Percentiles rank a stretch among this genome's conserved stretches.
Evolutionary conservation across 331 rosid genomes (phyloP).

Genomic region (Spiraea crenata): DNA sequence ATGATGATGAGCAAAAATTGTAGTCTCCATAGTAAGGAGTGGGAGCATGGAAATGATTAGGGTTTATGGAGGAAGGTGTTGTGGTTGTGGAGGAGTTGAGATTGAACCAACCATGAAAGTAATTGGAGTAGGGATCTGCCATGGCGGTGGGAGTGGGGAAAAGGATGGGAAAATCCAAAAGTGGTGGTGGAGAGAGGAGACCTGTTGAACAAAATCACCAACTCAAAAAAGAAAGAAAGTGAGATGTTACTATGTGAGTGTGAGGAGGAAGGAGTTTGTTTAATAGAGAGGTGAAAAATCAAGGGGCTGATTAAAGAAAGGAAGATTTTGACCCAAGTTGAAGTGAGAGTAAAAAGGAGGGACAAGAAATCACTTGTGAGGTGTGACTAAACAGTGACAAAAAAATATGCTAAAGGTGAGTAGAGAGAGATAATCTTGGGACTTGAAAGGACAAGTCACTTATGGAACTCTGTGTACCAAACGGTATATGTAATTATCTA

Average conservation of each 20-base stretch:
- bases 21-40: constrained; percentile 29
- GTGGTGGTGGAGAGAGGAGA: constrained; percentile 20
- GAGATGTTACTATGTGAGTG: neutral
- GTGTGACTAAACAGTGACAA: constrained; percentile 60
- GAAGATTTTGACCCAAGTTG: constrained; percentile 17
- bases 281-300: constrained; percentile 42
- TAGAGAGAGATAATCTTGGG: constrained; percentile 48
- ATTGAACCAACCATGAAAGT: constrained; percentile 56
- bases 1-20: constrained; percentile 12
- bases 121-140: constrained; percentile 58
- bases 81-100: constrained; percentile 45
- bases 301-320: constrained; percentile 48
- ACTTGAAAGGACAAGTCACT: constrained; percentile 54
- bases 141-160: constrained; percentile 35
- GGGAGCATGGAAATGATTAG: constrained; percentile 35
- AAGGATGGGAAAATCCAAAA: neutral
- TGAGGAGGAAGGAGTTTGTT: neutral
- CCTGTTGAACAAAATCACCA: constrained; percentile 41
- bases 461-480: constrained; percentile 25
- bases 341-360: constrained; percentile 33
- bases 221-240: constrained; percentile 14
- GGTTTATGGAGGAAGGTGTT: constrained; percentile 28
- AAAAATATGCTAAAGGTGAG: constrained; percentile 30
- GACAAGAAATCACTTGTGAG: constrained; percentile 70
- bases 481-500: neutral